Base-by-base conservation (phyloP, 768 basidiomycete species). In the Xerocomellus dryophilus region DNA sequence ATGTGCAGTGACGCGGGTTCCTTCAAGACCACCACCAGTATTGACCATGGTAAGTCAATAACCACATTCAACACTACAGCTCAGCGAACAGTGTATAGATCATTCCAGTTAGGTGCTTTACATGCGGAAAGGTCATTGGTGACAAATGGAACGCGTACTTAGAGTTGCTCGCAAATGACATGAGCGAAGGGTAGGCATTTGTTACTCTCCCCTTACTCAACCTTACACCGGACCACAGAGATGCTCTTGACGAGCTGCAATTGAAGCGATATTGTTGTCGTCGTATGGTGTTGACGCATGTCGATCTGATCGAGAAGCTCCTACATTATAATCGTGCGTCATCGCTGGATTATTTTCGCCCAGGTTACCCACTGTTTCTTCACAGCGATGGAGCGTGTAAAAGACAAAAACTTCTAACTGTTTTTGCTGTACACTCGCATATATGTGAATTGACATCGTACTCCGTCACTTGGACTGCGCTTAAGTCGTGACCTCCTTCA, bases 221-320 rank as follows among this genome's bases (percentile, higher is more conserved):
- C 4, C 57, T 52, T 23, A 45, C 45, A 25, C 43, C 27, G 8
- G 11, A 35, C 20, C 20, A 1, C 59, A 96, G 94, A 62, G 93
- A 96, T 50, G 93, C 93, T 5, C 79, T 97, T 41, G 93, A 95
- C 57, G 85, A 89, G 62, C 76, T 96, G 2, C 89, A 94, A 60
- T 74, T 98, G 42, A 95, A 92, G 71, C 76, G 96, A 51, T 98
- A 98, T 66, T 98, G 96, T 73, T 98, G 96, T 73, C 81, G 95
- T 43, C 83, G 96, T 43, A 98, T 98, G 96, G 91, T 98, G 6
- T 76, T 98, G 50, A 98, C 96, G 0, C 96, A 98, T 69, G 96
- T 98, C 51, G 96, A 98, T 73, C 79, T 98, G 58, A 98, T 98
- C 61, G 96, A 98, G 74, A 98, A 98, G 73, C 80, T 98, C 17